A percentile compares a stretch with the other conserved stretches of the same genome.
These are phyloP conservation scores for Ilyonectria robusta DNA, from an alignment of 2,329 filamentous ascomycete genomes.

Conservation along the genomic window DNA sequence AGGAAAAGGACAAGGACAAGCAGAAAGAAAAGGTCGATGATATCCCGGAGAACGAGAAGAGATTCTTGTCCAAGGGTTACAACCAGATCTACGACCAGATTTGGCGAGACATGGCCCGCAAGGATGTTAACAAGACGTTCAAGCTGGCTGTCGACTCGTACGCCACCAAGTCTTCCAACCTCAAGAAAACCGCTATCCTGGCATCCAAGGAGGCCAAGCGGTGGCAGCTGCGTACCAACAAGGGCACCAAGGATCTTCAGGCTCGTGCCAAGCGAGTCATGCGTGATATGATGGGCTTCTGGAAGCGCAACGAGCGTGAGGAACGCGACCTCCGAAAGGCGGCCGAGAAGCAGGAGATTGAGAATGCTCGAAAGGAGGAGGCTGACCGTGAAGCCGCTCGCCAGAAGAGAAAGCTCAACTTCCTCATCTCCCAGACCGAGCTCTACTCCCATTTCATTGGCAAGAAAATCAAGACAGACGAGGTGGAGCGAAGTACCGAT, in stretches of 20 bases:
- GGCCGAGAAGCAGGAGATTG: conserved; percentile 94
- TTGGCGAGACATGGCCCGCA: conserved; percentile 93
- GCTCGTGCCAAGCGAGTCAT: conserved; percentile 97
- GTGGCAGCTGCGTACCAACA: conserved; percentile 98
- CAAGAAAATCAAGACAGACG: conserved; percentile 98
- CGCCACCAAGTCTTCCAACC: conserved; percentile 90
- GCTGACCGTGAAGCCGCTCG: conserved; percentile 97
- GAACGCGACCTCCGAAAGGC: conserved; percentile 95
- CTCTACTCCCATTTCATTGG: conserved; percentile 99
- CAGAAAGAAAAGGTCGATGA: conserved; percentile 68
- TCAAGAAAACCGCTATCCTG: conserved; percentile 96
- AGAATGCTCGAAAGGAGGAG: conserved; percentile 96
- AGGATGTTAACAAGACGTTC: conserved; percentile 93
- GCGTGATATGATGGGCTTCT: conserved; percentile 99
- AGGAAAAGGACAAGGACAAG: conserved; percentile 65
- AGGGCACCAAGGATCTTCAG: conserved; percentile 97
- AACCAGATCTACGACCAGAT: conserved; percentile 98
- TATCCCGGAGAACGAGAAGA: conserved; percentile 69
- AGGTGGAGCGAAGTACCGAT: conserved; percentile 91
- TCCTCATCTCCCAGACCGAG: conserved; percentile 98
- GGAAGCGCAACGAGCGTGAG: conserved; percentile 98
- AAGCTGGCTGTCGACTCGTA: conserved; percentile 90
- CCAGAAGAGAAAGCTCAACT: conserved; percentile 99
- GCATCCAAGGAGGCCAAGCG: conserved; percentile 97
- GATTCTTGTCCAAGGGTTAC: conserved; percentile 91